phyloP scores from a whole-genome alignment of 2,329 filamentous ascomycete genomes.

The Phialophora tarda region DNA sequence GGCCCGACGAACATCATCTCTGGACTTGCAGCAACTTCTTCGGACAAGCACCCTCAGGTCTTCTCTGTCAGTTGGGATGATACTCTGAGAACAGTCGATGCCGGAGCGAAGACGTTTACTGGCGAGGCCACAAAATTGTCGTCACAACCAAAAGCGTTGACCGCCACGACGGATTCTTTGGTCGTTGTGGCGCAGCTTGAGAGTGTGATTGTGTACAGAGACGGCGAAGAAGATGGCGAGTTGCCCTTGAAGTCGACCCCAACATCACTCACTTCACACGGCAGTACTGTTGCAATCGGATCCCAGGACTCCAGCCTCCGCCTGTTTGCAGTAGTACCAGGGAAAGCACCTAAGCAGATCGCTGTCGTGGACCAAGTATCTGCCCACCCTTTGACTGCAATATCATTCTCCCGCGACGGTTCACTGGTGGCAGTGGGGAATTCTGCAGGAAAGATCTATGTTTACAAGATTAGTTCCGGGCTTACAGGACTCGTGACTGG shows the following conservation, averaged over 20 bases:
- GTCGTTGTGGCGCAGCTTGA: slow-evolving; percentile 66
- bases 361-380: slow-evolving; percentile 66
- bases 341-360: slow-evolving; percentile 62
- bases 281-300: slow-evolving; percentile 74
- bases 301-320: slow-evolving; percentile 74
- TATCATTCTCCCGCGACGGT: slow-evolving; percentile 85
- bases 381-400: slow-evolving; percentile 72
- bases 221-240: slow-evolving; percentile 64
- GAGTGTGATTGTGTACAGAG: slow-evolving; percentile 62
- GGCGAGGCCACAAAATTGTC: slow-evolving; percentile 70
- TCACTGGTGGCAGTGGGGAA: slow-evolving; percentile 80
- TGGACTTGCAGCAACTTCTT: slow-evolving; percentile 66
- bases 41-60: slow-evolving; percentile 59
- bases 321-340: slow-evolving; percentile 68
- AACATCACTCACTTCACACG: slow-evolving; percentile 73
- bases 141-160: slow-evolving; percentile 79
- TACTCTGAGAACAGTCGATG: slow-evolving; percentile 78
- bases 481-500: slow-evolving; percentile 36
- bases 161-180: slow-evolving; percentile 58
- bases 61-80: slow-evolving; percentile 96
- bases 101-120: slow-evolving; percentile 74
- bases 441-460: slow-evolving; percentile 82
- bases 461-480: slow-evolving; percentile 72
- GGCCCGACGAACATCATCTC: slow-evolving; percentile 85
- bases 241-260: slow-evolving; percentile 68